Evolutionary conservation across 2,329 filamentous ascomycete species (phyloP), one percentile per base, ranked within the genome.

Genomic region (Pestalotiopsis sp.): DNA sequence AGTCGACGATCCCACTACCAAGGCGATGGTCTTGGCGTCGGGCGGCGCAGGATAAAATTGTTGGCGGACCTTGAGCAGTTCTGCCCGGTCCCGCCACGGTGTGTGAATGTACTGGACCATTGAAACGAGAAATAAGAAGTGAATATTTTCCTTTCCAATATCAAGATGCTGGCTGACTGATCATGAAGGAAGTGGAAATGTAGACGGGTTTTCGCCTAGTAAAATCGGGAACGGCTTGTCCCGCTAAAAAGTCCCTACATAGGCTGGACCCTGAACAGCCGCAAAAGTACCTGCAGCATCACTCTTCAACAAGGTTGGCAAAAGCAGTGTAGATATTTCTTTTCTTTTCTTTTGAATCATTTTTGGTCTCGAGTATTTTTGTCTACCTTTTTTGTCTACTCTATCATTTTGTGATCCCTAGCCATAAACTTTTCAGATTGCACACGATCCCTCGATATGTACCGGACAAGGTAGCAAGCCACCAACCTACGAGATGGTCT

Each of bases 101-200:
- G 91, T 94, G 75, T 92, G 89, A 71, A 91, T 85, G 81, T 92
- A 93, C 76, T 90, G 89, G 36, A 91, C 89, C 90, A 92, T 92
- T 17, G 11, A 7, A 20, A 57, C 11, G 36, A 49, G 38, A 62
- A 14, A 25, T 4, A 23, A 62, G 17, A 62, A 62, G 36, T 36
- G 31, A 36, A 36, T 36, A 36, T 36, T 36, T 36, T 17, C 20
- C 14, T 56, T 56, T 56, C 14, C 49, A 20, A 17, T 17, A 56
- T 27, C 57, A 25, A 31, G 20, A 59, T 27, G 23, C 12, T 59
- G 57, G 23, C 12, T 59, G 57, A 14, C 57, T 13, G 25, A 59
- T n/a, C 11, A 23, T 59, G 23, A 23, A 59, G n/a, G 57, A 6
- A 27, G 14, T 23, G 31, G 23, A 59, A 23, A 27, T 59, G 14